Evolutionary conservation across 2,329 filamentous ascomycete genomes (phyloP).

Genomic region (Pseudogymnoascus sp.): DNA sequence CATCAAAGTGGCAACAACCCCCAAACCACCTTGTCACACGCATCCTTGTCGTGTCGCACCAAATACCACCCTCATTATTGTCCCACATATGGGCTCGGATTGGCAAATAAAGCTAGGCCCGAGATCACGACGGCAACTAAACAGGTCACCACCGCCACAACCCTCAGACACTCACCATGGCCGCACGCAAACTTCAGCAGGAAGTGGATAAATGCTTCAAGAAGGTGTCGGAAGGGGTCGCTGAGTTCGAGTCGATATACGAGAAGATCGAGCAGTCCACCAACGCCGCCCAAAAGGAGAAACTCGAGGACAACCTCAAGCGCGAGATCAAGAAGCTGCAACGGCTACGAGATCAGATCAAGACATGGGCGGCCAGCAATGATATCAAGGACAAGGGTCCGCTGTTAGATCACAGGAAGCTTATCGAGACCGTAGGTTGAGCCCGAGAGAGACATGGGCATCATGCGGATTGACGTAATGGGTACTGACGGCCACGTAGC

Average conservation of each 20-base stretch:
- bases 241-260: slow-evolving; percentile 88
- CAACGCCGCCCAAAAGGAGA: slow-evolving; percentile 94
- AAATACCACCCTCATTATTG: background rate
- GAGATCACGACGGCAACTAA: slow-evolving; percentile 21
- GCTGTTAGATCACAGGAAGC: slow-evolving; percentile 82
- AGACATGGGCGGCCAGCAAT: slow-evolving; percentile 96
- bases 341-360: slow-evolving; percentile 94
- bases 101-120: slow-evolving; percentile 20
- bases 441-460: slow-evolving; percentile 9
- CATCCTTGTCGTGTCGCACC: slow-evolving; percentile 7
- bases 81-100: slow-evolving; percentile 22
- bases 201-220: slow-evolving; percentile 99
- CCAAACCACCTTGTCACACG: slow-evolving; percentile 2
- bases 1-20: background rate
- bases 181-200: slow-evolving; percentile 90
- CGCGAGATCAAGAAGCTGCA: slow-evolving; percentile 99
- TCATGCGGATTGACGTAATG: slow-evolving; percentile 3
- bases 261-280: slow-evolving; percentile 93
- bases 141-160: slow-evolving; percentile 13
- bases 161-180: slow-evolving; percentile 53
- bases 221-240: slow-evolving; percentile 87
- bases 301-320: slow-evolving; percentile 95
- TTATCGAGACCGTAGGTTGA: slow-evolving; percentile 82
- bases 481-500: slow-evolving; percentile 41
- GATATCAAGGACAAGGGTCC: slow-evolving; percentile 99